These are phyloP conservation scores for Kregervanrija fluxuum DNA, from an alignment of 805 yeast species.

Conservation along the genomic window DNA sequence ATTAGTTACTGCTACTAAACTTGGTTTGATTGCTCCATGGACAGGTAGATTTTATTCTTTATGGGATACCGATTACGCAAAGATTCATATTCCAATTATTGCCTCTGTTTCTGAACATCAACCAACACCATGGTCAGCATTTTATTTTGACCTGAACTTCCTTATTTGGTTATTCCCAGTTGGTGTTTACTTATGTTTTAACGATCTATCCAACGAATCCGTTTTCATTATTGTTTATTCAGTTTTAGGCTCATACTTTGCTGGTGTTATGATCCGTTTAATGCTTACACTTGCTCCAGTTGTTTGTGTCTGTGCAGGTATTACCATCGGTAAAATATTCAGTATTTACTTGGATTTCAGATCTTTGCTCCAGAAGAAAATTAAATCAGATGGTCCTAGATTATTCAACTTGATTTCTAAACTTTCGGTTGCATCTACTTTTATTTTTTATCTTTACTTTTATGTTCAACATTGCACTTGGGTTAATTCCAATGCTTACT, in stretches of 20 bases:
- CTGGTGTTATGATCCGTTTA: slow-evolving; percentile 98
- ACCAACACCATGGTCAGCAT: slow-evolving; percentile 99
- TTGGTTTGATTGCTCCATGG: slow-evolving; percentile 98
- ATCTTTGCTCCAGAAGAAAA: slow-evolving; percentile 12
- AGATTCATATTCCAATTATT: slow-evolving; percentile 95
- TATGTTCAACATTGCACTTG: slow-evolving; percentile 94
- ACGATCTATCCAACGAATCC: slow-evolving; percentile 85
- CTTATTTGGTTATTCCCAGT: slow-evolving; percentile 98
- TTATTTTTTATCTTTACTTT: slow-evolving; percentile 64
- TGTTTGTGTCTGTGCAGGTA: slow-evolving; percentile 87
- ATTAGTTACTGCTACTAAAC: slow-evolving; percentile 71
- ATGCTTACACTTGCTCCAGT: slow-evolving; percentile 96
- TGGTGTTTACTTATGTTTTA: slow-evolving; percentile 86
- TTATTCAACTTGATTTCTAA: slow-evolving; percentile 44
- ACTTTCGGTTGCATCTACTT: slow-evolving; percentile 55
- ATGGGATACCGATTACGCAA: slow-evolving; percentile 98
- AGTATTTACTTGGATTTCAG: slow-evolving; percentile 71
- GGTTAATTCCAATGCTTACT: slow-evolving; percentile 93
- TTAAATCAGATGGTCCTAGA: slow-evolving; percentile 11
- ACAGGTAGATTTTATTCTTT: slow-evolving; percentile 97
- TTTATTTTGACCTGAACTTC: slow-evolving; percentile 88
- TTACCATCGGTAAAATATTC: slow-evolving; percentile 77
- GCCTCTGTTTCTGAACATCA: slow-evolving; percentile 99
- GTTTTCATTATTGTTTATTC: slow-evolving; percentile 87
- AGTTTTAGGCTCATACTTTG: slow-evolving; percentile 92